Evolutionary conservation across 2,329 filamentous ascomycete genomes (phyloP).

Genomic region (Teratosphaeria zuluensis): DNA sequence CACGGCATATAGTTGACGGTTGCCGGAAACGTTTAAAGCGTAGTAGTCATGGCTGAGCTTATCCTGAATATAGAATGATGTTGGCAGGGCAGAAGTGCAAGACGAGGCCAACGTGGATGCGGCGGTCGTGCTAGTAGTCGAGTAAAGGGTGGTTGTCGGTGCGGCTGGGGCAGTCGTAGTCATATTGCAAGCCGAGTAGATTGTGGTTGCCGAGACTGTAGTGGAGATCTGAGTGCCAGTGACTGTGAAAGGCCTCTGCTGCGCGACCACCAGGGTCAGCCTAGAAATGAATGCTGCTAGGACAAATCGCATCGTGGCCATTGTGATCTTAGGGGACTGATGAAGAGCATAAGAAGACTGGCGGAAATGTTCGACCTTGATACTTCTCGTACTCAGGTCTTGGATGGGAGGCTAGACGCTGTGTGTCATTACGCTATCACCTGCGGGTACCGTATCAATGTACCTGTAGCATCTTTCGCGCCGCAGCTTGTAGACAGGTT

Average conservation of each 20-base stretch:
- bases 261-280: not conserved
- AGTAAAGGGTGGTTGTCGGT: not conserved
- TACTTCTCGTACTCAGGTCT: not conserved
- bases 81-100: not conserved
- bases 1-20: not conserved
- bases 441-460: not conserved
- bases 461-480: not conserved
- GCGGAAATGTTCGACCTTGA: too few relatives aligned
- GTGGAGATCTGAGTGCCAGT: not conserved
- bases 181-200: not conserved
- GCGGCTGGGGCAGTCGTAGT: not conserved
- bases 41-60: not conserved
- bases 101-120: not conserved
- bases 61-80: not conserved
- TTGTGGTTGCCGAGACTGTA: not conserved
- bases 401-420: not conserved
- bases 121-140: not conserved
- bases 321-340: not conserved
- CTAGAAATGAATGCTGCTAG: not conserved
- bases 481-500: not conserved
- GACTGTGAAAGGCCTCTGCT: not conserved
- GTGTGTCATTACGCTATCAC: not conserved
- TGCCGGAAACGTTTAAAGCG: not conserved
- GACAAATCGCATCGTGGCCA: not conserved
- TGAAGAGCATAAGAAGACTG: not conserved